These are phyloP conservation scores for Alternaria solani DNA, from an alignment of 2,329 filamentous ascomycete species.

Conservation along the genomic window DNA sequence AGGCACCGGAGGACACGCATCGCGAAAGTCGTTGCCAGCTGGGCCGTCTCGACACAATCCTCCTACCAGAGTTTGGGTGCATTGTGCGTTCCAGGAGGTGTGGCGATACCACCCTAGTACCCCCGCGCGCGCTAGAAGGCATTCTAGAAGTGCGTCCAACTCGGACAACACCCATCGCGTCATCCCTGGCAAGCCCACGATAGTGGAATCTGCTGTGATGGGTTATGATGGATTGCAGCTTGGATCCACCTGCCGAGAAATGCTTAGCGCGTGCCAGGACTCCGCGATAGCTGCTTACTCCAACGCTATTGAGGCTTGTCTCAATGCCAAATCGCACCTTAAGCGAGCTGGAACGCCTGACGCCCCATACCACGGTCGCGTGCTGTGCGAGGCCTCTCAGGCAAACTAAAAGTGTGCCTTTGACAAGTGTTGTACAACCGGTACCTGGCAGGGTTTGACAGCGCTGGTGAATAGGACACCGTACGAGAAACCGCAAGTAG, in stretches of 20 bases:
- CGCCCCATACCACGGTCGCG: slow-evolving; percentile 10
- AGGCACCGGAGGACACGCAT: background rate
- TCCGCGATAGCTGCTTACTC: slow-evolving; percentile 9
- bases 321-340: slow-evolving; percentile 25
- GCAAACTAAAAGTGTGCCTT: background rate
- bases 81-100: background rate
- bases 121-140: slow-evolving; percentile 6
- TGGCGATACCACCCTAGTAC: background rate
- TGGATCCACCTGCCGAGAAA: slow-evolving; percentile 16
- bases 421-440: slow-evolving; percentile 1
- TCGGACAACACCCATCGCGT: background rate
- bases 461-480: background rate
- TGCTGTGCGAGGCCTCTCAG: slow-evolving; percentile 5
- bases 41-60: background rate
- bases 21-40: background rate
- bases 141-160: slow-evolving; percentile 27
- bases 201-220: slow-evolving; percentile 9
- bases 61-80: background rate
- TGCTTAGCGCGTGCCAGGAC: slow-evolving; percentile 9
- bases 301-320: slow-evolving; percentile 22
- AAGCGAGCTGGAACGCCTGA: slow-evolving; percentile 12
- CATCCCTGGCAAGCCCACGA: slow-evolving; percentile 15
- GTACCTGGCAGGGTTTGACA: background rate
- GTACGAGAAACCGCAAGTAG: background rate
- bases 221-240: slow-evolving; percentile 8